phyloP scores from a whole-genome alignment of 441 rosid genomes.

The Lepidium campestre region DNA sequence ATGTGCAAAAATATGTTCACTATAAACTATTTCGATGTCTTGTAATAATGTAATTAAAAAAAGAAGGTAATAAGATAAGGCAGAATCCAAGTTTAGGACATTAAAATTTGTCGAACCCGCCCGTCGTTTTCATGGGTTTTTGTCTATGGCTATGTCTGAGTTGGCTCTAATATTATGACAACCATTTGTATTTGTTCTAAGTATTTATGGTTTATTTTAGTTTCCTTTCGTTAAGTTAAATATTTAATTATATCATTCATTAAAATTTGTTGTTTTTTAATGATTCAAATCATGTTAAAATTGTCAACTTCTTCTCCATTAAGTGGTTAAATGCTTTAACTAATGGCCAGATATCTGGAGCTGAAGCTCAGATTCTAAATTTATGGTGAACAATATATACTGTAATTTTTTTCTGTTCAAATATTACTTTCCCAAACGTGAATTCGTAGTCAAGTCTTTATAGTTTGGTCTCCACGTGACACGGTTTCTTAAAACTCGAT shows the following conservation, averaged over 20 bases:
- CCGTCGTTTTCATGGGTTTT: conserved; percentile 12
- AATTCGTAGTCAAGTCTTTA: conserved; percentile 17
- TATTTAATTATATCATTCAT: background rate
- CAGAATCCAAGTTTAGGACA: conserved; percentile 11
- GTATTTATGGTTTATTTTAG: background rate
- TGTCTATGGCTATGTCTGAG: conserved; percentile 10
- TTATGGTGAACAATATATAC: conserved; percentile 6
- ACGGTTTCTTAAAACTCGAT: conserved; percentile 25
- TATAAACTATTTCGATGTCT: background rate
- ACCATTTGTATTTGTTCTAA: conserved; percentile 16
- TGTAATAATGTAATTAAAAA: background rate
- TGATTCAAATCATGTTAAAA: too few relatives aligned
- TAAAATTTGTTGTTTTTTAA: background rate
- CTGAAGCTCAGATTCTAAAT: too few relatives aligned
- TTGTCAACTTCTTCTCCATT: too few relatives aligned
- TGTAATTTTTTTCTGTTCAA: background rate
- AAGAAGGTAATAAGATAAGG: background rate
- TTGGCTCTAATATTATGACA: conserved; percentile 14
- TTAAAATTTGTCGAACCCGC: conserved; percentile 6
- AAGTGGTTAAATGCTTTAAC: too few relatives aligned
- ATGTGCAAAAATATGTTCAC: background rate
- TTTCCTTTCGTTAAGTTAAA: background rate
- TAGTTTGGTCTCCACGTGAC: conserved; percentile 23
- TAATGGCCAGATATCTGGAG: too few relatives aligned
- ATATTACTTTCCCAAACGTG: conserved; percentile 8